Evolutionary conservation across 345 rosid species (phyloP), one percentile per base, ranked within the genome.

Genomic region (Aquilaria malaccensis): DNA sequence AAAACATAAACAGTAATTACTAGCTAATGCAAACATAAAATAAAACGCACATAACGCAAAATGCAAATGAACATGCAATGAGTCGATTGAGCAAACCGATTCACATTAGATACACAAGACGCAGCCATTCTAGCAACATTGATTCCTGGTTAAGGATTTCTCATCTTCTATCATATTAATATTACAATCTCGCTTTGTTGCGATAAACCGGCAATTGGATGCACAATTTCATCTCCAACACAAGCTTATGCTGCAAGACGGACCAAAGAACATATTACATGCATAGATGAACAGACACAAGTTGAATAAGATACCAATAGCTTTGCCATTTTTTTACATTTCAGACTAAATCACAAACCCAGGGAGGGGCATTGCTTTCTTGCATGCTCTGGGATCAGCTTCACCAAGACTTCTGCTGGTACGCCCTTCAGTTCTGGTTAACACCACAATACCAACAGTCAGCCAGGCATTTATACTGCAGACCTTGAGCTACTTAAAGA

Each of bases 351-450:
- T 86, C 82, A 87, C 71, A 82, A 82, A 46, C 93, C 93, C 47
- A 80, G 86, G 66, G 74, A 82, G 12, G 84, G 69, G n/a, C 89
- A 83, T 66, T 89, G 91, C 89, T 84, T 92, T 71, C 95, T 87
- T 3, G 91, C 89, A 47, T 89, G 91, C 75, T 85, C 91, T 2
- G 97, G 91, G 45, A 92, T 80, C 81, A 92, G 73, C 77, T 87
- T 89, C 13, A 55, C 79, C 70, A 83, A 61, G 58, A 87, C 78
- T 79, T 92, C 97, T 59, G 56, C 77, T 0, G 91, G 77, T 29
- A 85, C 86, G 14, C 88, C 97, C 76, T 85, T 89, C 77, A 93
- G 82, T 76, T 93, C 97, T 93, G 73, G 69, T 75, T 45, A 13
- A 47, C 45, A 37, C 53, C 43, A 2, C 31, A 56, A 11, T 31